These are phyloP conservation scores for Fusarium coicis DNA, from an alignment of 2,329 filamentous ascomycete species.

Conservation along the genomic window DNA sequence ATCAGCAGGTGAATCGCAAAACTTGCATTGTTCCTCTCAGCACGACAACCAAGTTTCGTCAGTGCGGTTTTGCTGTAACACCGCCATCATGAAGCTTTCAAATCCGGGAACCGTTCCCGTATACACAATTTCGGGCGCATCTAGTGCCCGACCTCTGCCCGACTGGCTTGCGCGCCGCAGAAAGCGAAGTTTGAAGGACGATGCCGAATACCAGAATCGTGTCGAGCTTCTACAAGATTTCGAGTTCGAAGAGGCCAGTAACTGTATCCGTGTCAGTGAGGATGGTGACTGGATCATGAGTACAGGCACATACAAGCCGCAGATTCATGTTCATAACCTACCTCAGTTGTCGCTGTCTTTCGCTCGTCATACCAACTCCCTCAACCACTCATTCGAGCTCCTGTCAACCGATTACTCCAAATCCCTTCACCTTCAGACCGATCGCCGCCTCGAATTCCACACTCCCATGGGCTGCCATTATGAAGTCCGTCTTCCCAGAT, in stretches of 20 bases:
- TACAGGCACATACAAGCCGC: slow-evolving; percentile 77
- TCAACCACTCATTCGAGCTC: slow-evolving; percentile 91
- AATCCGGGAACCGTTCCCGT: slow-evolving; percentile 87
- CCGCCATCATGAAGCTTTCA: slow-evolving; percentile 76
- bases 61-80: slow-evolving; percentile 13
- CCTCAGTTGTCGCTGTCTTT: slow-evolving; percentile 94
- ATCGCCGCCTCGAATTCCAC: slow-evolving; percentile 93
- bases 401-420: slow-evolving; percentile 94
- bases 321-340: slow-evolving; percentile 93
- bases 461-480: slow-evolving; percentile 90
- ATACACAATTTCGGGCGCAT: slow-evolving; percentile 94
- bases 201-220: slow-evolving; percentile 91
- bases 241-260: slow-evolving; percentile 95
- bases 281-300: slow-evolving; percentile 99
- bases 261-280: slow-evolving; percentile 88
- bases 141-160: slow-evolving; percentile 85
- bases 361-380: slow-evolving; percentile 87
- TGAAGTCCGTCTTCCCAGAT: slow-evolving; percentile 87
- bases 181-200: slow-evolving; percentile 91
- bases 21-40: slow-evolving; percentile 22
- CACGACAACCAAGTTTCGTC: slow-evolving; percentile 25
- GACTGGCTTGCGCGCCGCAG: slow-evolving; percentile 94
- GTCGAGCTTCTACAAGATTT: slow-evolving; percentile 97
- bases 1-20: slow-evolving; percentile 29
- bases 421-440: slow-evolving; percentile 90